Percentiles rank a stretch among this genome's conserved stretches.
phyloP scores from a whole-genome alignment of 2,329 filamentous ascomycete species.

The Seiridium cupressi region DNA sequence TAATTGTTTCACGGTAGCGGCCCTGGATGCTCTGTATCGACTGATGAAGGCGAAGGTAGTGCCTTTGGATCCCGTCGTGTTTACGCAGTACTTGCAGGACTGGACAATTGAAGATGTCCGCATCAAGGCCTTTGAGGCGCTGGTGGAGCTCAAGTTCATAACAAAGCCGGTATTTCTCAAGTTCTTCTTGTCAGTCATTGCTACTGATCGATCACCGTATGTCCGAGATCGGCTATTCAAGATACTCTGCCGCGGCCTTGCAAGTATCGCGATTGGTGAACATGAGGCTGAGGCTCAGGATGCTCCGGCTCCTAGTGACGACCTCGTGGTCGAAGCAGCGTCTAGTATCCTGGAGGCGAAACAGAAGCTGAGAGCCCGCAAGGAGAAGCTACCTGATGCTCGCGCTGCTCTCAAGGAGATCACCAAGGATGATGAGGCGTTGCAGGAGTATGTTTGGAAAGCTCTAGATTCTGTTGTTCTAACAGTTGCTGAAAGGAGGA shows the following conservation, averaged over 20 bases:
- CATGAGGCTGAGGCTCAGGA: conserved; percentile 32
- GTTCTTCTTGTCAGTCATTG: conserved; percentile 56
- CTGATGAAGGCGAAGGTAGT: conserved; percentile 66
- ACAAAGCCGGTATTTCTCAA: conserved; percentile 53
- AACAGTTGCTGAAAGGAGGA: conserved; percentile 45
- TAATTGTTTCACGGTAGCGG: conserved; percentile 64
- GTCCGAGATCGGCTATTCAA: conserved; percentile 60
- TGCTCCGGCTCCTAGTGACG: conserved; percentile 26
- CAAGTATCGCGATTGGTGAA: conserved; percentile 63
- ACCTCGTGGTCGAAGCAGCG: conserved; percentile 47
- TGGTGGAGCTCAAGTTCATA: conserved; percentile 63
- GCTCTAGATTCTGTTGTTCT: conserved; percentile 46
- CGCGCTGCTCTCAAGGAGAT: conserved; percentile 46
- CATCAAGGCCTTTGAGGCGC: conserved; percentile 63
- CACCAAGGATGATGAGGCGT: conserved; percentile 39
- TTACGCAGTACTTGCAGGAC: conserved; percentile 64
- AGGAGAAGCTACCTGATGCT: conserved; percentile 45
- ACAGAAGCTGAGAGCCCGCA: conserved; percentile 45
- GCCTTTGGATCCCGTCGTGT: conserved; percentile 49
- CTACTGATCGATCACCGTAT: conserved; percentile 62
- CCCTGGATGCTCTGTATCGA: conserved; percentile 58
- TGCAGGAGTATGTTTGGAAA: conserved; percentile 47
- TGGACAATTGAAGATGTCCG: conserved; percentile 61
- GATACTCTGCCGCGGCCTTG: conserved; percentile 57
- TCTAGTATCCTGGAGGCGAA: conserved; percentile 40